Percentiles rank a stretch among this genome's conserved stretches.
Evolutionary conservation across 768 basidiomycete species (phyloP).

Genomic region (Lentinula detonsa): DNA sequence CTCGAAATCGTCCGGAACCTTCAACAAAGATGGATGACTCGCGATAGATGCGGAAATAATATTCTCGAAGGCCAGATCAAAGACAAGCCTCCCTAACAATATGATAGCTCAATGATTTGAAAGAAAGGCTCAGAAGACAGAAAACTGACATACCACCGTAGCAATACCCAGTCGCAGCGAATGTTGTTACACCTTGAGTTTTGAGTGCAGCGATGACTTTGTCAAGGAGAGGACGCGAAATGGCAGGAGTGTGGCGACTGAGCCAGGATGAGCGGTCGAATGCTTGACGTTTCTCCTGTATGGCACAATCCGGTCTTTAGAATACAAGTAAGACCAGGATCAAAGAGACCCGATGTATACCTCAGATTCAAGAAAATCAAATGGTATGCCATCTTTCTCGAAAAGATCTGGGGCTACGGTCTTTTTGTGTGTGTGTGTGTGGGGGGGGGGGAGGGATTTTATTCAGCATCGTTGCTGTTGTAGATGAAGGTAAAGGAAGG

Average conservation of each 20-base stretch:
- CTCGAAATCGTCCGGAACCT: conserved; percentile 56
- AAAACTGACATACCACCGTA: conserved; percentile 42
- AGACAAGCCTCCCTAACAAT: conserved; percentile 42
- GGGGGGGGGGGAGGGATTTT: too few relatives aligned
- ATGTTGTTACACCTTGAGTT: conserved; percentile 46
- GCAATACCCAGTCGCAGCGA: conserved; percentile 67
- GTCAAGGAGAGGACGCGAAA: conserved; percentile 45
- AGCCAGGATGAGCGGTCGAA: conserved; percentile 2
- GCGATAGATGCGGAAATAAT: conserved; percentile 40
- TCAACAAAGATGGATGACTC: conserved; percentile 56
- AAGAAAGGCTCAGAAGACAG: background rate
- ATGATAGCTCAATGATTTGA: background rate
- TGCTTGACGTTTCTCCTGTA: background rate
- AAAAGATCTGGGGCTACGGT: conserved; percentile 11
- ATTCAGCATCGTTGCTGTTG: background rate
- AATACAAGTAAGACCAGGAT: background rate
- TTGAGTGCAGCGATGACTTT: conserved; percentile 54
- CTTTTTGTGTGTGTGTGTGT: background rate
- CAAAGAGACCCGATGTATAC: background rate
- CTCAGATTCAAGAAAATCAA: conserved; percentile 1
- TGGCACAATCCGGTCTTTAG: too few relatives aligned
- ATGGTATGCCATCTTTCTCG: conserved; percentile 8
- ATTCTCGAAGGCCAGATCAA: conserved; percentile 57
- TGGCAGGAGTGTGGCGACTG: conserved; percentile 25
- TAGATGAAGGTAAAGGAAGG: background rate